Evolutionary conservation across 139 green algal genomes (phyloP), one percentile per base, ranked within the genome.

Genomic region (Tetradesmus obliquus): DNA sequence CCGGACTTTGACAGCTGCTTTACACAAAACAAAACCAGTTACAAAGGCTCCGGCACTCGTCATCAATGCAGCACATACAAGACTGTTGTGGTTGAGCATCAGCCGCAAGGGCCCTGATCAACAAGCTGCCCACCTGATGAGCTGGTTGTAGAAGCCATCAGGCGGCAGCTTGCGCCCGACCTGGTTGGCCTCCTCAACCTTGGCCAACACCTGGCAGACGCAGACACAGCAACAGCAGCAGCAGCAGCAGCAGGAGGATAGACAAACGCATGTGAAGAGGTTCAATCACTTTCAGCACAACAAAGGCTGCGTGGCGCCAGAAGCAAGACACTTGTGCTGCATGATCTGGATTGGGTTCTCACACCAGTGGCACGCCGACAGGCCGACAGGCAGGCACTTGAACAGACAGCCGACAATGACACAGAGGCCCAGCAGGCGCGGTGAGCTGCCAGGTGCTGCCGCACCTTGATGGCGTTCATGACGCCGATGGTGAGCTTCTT

Each of bases 111-210:
- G 32, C 32, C 32, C 32, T 45, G 32, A 69, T 55, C 13, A 20
- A 15, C 17, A 15, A 69, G 2, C 88, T 85, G 83, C 55, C 20
- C 53, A 90, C 86, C 93, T 97, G 87, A 99, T 98, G 84, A 99
- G 96, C 92, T 96, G 90, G 92, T 99, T 99, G 95, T 99, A 98
- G 93, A 99, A 98, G 32, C 94, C 96, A 58, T 98, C 97, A 20
- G 97, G 96, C 2, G 95, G 97, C 87, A 99, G 95, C 55, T 93
- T 91, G 54, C 95, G 88, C 32, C 94, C 94, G 4, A 98, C 82
- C 89, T 97, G 93, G 92, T 98, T 98, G 87, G 97, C 96, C 91
- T 97, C 96, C 92, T 98, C 96, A 53, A 99, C 96, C 84, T 95
- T 93, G 57, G 96, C 94, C 79, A 99, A 93, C 79, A 97, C 88